Percentiles rank a stretch among this genome's conserved stretches.
Evolutionary conservation across 371 early-diverging fungal species (phyloP).

Genomic region (Rhizopus arrhizus): DNA sequence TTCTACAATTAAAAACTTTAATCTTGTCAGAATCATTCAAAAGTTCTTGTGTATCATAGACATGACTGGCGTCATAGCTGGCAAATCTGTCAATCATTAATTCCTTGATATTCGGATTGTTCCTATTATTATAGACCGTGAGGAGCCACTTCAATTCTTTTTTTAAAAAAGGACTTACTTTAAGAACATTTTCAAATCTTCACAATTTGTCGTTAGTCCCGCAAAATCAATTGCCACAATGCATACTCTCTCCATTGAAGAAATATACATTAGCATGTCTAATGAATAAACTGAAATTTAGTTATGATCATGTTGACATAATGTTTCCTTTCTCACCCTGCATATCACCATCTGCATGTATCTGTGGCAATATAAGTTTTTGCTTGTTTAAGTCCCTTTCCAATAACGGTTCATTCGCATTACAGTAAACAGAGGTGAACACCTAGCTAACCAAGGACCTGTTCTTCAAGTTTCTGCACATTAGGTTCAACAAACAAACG

Average conservation of each 20-base stretch:
- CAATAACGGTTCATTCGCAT: constrained; percentile 13
- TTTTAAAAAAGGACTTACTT: constrained; percentile 18
- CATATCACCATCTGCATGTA: constrained; percentile 19
- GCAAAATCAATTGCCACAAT: constrained; percentile 26
- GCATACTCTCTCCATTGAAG: constrained; percentile 13
- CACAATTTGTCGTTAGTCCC: constrained; percentile 22
- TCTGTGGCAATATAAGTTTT: constrained; percentile 5
- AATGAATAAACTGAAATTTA: constrained; percentile 15
- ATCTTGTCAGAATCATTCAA: constrained; percentile 20
- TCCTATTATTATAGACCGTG: constrained; percentile 18
- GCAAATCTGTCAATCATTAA: constrained; percentile 15
- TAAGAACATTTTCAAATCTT: constrained; percentile 21
- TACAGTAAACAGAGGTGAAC: constrained; percentile 8
- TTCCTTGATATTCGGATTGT: constrained; percentile 20
- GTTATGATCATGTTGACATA: constrained; percentile 15
- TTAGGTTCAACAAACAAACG: constrained; percentile 8
- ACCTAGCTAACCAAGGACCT: constrained; percentile 9
- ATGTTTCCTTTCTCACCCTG: constrained; percentile 14
- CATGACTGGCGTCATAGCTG: constrained; percentile 16
- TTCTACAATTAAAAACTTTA: constrained; percentile 14
- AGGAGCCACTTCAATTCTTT: constrained; percentile 14
- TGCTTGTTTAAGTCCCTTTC: constrained; percentile 17
- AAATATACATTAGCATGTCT: constrained; percentile 18
- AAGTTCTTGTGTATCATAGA: constrained; percentile 18
- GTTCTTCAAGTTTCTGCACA: constrained; percentile 10